phyloP scores from a whole-genome alignment of 2,329 filamentous ascomycete species.

The Fonsecaea pugnacius region DNA sequence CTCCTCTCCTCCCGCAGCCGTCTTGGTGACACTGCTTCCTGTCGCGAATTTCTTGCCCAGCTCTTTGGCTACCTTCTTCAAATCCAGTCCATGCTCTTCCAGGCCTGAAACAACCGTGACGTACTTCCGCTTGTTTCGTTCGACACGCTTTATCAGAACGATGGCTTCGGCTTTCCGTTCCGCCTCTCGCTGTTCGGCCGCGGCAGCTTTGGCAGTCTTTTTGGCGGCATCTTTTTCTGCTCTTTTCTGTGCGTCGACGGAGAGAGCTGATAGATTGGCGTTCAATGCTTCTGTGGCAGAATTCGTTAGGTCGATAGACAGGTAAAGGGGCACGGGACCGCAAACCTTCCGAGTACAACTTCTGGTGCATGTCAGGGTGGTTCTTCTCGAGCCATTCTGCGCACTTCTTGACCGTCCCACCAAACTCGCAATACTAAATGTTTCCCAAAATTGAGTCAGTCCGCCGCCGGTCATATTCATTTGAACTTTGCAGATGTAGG shows the following conservation, averaged over 20 bases:
- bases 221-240: constrained; percentile 95
- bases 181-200: constrained; percentile 79
- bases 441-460: not conserved
- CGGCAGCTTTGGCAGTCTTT: constrained; percentile 92
- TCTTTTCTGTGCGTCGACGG: constrained; percentile 88
- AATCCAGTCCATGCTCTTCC: constrained; percentile 85
- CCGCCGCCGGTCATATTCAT: not conserved
- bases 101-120: constrained; percentile 91
- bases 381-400: constrained; percentile 88
- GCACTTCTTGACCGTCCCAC: constrained; percentile 94
- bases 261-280: constrained; percentile 82
- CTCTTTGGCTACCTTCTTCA: constrained; percentile 96
- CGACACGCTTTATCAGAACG: constrained; percentile 91
- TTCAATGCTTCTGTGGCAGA: constrained; percentile 70
- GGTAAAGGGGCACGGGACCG: constrained; percentile 11
- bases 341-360: constrained; percentile 84
- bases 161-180: constrained; percentile 82
- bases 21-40: constrained; percentile 88
- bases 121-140: constrained; percentile 96
- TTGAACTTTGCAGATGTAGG: constrained; percentile 28
- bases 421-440: constrained; percentile 94
- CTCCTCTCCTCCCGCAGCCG: constrained; percentile 83
- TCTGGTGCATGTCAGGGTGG: constrained; percentile 73
- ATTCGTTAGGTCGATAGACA: constrained; percentile 12
- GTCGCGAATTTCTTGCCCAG: constrained; percentile 99